Percentiles rank a stretch among this genome's conserved stretches.
phyloP scores from a whole-genome alignment of 805 yeast species.

The Suhomyces xylopsoci region DNA sequence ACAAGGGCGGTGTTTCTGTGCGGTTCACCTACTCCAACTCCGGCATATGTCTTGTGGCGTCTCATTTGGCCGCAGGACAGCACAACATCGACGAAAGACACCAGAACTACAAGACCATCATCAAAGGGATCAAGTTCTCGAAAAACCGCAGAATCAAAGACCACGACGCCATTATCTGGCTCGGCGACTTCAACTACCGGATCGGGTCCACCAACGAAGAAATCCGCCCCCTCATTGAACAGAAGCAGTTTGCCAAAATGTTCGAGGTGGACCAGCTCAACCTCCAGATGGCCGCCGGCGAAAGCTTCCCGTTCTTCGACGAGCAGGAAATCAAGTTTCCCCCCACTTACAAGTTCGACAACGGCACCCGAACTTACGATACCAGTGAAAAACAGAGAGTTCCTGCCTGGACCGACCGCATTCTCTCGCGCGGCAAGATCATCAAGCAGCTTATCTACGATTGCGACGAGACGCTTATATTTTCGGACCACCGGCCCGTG shows the following conservation, averaged over 20 bases:
- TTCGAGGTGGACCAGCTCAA: conserved; percentile 76
- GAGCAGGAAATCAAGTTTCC: conserved; percentile 75
- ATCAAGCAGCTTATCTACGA: conserved; percentile 61
- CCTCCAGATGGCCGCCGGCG: conserved; percentile 66
- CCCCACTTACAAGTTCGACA: conserved; percentile 92
- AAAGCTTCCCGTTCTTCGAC: conserved; percentile 74
- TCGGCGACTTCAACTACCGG: conserved; percentile 92
- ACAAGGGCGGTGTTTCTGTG: conserved; percentile 77
- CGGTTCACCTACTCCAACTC: conserved; percentile 65
- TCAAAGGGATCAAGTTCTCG: conserved; percentile 65
- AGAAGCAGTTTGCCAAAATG: conserved; percentile 47
- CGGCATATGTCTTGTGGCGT: conserved; percentile 71
- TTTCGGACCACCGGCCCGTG: conserved; percentile 92
- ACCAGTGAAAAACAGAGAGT: conserved; percentile 88
- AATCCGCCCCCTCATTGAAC: conserved; percentile 55
- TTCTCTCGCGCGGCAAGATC: conserved; percentile 53
- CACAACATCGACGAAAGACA: conserved; percentile 79
- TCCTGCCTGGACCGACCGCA: conserved; percentile 96
- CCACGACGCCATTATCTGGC: conserved; percentile 87
- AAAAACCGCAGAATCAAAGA: conserved; percentile 59
- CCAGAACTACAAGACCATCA: conserved; percentile 77
- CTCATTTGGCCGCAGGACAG: conserved; percentile 94
- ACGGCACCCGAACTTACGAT: conserved; percentile 77
- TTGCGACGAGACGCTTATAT: conserved; percentile 51
- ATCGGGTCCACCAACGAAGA: conserved; percentile 69